Evolutionary conservation across 2,329 filamentous ascomycete genomes (phyloP), one percentile per base, ranked within the genome.

Genomic region (Penicillium sclerotigenum): DNA sequence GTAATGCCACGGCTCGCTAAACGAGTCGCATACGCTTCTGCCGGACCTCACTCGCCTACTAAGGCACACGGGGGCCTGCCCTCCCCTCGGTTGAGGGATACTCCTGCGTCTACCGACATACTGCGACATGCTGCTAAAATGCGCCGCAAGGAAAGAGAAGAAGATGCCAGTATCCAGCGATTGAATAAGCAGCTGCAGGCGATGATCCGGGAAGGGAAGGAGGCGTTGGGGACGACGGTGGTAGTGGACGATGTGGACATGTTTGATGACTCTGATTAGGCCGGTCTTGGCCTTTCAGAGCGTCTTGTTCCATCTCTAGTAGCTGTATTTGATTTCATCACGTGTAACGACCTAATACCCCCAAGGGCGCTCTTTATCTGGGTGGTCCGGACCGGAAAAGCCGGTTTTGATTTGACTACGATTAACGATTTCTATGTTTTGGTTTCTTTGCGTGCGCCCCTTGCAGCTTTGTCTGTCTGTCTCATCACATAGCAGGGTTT

Each of bases 121-220:
- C 87, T 87, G 68, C 82, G 83, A 42, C 84, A 92, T 54, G 86
- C 90, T 6, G 86, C 86, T n/a, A 83, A 85, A 68, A 83, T 87
- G 62, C 80, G 86, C 24, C 83, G 84, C 48, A 88, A 89, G 56
- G 91, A 96, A 65, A 81, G 86, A 43, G 87, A 92, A 64, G 83
- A 89, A 8, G 91, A 97, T 64, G 84, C 87, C 41, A 86, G 88
- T 50, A 88, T 97, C 64, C 86, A 85, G 47, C 84, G 87, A 26
- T 86, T 97, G 73, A 95, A 94, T 69, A 81, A 84, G 46, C 85
- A 89, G 65, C 77, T 97, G 46, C 84, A 89, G 68, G 88, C 87
- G 33, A 91, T 99, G 88, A 95, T 99, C 52, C 82, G 87, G 2
- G 88, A 97, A 73, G 94, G 92, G 0, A 88, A 88, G 65, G 88